Base-by-base conservation (phyloP, 176 grass and related monocot genomes). In the Saccharum spontaneum region DNA sequence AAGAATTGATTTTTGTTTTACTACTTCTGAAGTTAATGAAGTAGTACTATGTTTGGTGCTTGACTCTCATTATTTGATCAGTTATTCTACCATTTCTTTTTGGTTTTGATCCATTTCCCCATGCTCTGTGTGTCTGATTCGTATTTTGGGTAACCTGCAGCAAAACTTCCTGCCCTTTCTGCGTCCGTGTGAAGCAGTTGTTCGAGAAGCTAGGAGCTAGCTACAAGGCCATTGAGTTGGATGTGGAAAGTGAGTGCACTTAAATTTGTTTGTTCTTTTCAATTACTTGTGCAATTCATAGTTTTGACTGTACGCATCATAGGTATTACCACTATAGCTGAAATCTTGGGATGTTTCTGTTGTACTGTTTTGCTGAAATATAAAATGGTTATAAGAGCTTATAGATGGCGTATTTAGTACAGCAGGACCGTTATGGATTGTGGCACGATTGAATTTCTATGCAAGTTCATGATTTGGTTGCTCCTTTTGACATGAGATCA, bases 131-230 rank as follows among this genome's bases (percentile, higher is more conserved):
- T 2, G 10, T 2, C 57, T 81, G 73, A 72, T 33, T 55, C 4
- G 71, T 48, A 14, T 44, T 50, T 84, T 23, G 78, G 41, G 22
- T 17, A 78, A 36, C 72, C 22, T 90, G 64, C 82, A 97, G 91
- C 89, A 91, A 93, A 81, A 57, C 89, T n/a, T 88, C 71, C 78
- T 93, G 94, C 81, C 73, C 86, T 44, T 93, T n/a, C 78, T 93
- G 86, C 22, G 77, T 41, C 41, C 41, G 45, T 16, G 94, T 93
- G 80, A 97, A 89, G 77, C 54, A 97, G 65, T 45, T 97, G 50
- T 77, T 97, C 1, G 45, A 75, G 7, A 85, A 97, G 82, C 36
- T 97, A 2, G 94, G 89, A 20, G 77, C 91, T 72, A 84, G 28
- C 28, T 93, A 82, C 83, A 93, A 93, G 84, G 84, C 81, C 15